Evolutionary conservation across 768 basidiomycete species (phyloP).

Genomic region (Leccinum aurantiacum): DNA sequence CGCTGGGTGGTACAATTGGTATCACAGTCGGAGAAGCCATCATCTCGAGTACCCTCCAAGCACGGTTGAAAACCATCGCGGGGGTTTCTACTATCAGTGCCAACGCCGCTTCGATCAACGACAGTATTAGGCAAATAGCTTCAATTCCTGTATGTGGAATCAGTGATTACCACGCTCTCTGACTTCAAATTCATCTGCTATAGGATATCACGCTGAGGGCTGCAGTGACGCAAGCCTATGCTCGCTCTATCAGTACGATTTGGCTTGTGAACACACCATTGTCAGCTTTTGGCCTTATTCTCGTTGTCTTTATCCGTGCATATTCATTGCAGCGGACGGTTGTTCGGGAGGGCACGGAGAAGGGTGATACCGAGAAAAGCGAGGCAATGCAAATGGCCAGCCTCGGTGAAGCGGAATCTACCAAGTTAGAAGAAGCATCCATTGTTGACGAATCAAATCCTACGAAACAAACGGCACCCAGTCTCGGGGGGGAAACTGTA

Average conservation of each 20-base stretch:
- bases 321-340: constrained; percentile 36
- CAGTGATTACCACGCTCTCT: constrained; percentile 7
- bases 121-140: constrained; percentile 47
- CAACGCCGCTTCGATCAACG: constrained; percentile 44
- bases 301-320: constrained; percentile 34
- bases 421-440: neutral
- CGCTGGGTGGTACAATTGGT: constrained; percentile 71
- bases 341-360: constrained; percentile 12
- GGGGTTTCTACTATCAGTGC: constrained; percentile 36
- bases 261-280: constrained; percentile 40
- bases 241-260: constrained; percentile 37
- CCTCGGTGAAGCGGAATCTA: neutral
- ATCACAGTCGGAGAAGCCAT: constrained; percentile 74
- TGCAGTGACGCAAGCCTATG: constrained; percentile 37
- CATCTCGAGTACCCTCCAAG: constrained; percentile 50
- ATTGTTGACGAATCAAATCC: neutral
- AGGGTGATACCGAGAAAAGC: constrained; percentile 35
- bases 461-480: constrained; percentile 3
- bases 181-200: constrained; percentile 3
- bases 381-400: neutral
- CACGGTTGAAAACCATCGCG: constrained; percentile 15
- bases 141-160: constrained; percentile 24
- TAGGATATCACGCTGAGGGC: constrained; percentile 33
- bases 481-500: neutral
- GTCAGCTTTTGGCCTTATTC: constrained; percentile 31